Conservation (phyloP, 1,284 basidiomycete genomes). For the Tilletiaria anomala region DNA sequence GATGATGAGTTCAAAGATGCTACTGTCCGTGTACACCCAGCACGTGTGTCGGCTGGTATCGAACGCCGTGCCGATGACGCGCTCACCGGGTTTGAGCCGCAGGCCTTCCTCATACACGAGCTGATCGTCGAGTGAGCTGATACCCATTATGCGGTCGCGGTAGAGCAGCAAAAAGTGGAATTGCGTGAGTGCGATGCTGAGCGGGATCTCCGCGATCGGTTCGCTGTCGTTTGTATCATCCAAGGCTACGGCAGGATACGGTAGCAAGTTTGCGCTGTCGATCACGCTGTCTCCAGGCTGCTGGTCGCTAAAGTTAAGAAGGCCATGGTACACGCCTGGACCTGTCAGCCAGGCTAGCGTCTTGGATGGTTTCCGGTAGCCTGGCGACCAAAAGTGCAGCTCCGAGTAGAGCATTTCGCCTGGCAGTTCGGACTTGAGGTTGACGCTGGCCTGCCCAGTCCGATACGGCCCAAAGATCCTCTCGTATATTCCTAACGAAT, state of each 20-base stretch:
- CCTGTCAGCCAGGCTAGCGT: slow-evolving; percentile 48
- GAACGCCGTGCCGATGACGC: slow-evolving; percentile 25
- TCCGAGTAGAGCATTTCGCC: slow-evolving; percentile 41
- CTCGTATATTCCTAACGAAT: no score
- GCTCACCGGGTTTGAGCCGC: slow-evolving; percentile 21
- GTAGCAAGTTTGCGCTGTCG: slow-evolving; percentile 49
- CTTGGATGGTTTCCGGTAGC: slow-evolving; percentile 42
- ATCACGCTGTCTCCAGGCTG: slow-evolving; percentile 54
- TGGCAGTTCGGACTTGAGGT: slow-evolving; percentile 29
- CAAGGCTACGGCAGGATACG: slow-evolving; percentile 23
- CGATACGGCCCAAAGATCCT: slow-evolving; percentile 30
- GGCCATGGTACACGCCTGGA: slow-evolving; percentile 29
- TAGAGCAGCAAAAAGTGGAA: slow-evolving; percentile 86
- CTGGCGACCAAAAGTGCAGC: slow-evolving; percentile 35
- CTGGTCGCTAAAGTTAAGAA: slow-evolving; percentile 37
- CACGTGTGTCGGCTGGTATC: slow-evolving; percentile 79
- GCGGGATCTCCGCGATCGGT: slow-evolving; percentile 21
- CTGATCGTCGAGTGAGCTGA: slow-evolving; percentile 53
- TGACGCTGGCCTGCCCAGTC: slow-evolving; percentile 1
- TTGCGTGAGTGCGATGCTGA: slow-evolving; percentile 71
- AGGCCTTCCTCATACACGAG: slow-evolving; percentile 62
- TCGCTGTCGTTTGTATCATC: no score
- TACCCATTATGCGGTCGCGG: slow-evolving; percentile 47
- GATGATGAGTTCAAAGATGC: slow-evolving; percentile 75
- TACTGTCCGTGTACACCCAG: slow-evolving; percentile 83